Base-by-base conservation (phyloP, 1,284 basidiomycete species). In the Psilocybe mexicana region DNA sequence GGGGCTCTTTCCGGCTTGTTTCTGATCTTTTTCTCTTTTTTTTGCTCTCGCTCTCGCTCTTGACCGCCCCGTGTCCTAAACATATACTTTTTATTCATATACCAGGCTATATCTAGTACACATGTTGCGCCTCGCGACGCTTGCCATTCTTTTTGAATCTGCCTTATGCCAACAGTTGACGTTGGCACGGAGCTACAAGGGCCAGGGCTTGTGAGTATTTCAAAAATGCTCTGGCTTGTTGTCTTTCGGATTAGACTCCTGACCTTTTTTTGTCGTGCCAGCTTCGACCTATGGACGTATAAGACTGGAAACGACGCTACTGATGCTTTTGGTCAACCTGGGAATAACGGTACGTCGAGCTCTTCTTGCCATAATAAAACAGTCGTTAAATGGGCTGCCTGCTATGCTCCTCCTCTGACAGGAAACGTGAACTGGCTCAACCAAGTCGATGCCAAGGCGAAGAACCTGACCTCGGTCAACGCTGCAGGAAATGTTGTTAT, bases 401-500 rank as follows among this genome's bases (percentile, higher is more conserved):
- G n/a, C n/a, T n/a, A n/a, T 18, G 18, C 1, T 18, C 18, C 18
- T 18, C 18, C 18, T 18, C 18, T 18, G 18, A 18, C 18, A 57
- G 55, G 55, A 25, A 57, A 57, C 24, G 57, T 58, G 6, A 54
- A 54, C 46, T 58, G 48, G 38, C 5, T 44, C 8, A 24, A 44
- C 42, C 52, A 54, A 26, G 47, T 28, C 0, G 26, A 30, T 25
- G 52, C 57, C 7, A 4, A 7, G 1, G 10, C 26, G 1, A 52
- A 55, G 24, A 58, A 60, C 35, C 52, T 65, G 3, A 58, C 57
- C 33, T 61, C 44, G 10, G 60, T 65, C 50, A 60, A 63, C 44
- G 25, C 36, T 11, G 54, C 44, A 4, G 62, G 62, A 3, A 60
- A 60, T 26, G 59, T 61, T 33, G 43, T 65, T 28, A 55, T 65